Conservation (phyloP, 441 rosid species). For the Melastoma candidum region DNA sequence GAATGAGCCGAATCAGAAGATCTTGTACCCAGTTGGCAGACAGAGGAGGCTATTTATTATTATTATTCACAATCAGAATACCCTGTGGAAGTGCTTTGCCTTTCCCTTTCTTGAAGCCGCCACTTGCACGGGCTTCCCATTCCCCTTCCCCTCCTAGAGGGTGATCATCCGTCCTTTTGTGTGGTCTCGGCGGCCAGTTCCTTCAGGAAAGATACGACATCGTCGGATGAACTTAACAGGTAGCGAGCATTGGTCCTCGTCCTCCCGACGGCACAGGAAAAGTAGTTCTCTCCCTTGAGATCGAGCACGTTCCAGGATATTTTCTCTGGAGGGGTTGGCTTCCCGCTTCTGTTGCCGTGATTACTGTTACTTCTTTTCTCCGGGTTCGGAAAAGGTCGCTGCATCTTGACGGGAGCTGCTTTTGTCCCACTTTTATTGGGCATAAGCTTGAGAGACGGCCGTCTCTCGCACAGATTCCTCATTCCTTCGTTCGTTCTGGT, state of each 20-base stretch:
- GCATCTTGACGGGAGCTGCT: slow-evolving; percentile 40
- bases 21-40: too few species aligned
- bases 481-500: slow-evolving; percentile 47
- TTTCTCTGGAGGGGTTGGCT: slow-evolving; percentile 55
- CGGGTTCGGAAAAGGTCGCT: slow-evolving; percentile 34
- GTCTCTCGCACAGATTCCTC: slow-evolving; percentile 45
- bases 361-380: slow-evolving; percentile 36
- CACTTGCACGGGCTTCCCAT: too few species aligned
- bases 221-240: slow-evolving; percentile 63
- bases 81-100: too few species aligned
- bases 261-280: slow-evolving; percentile 96
- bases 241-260: slow-evolving; percentile 82
- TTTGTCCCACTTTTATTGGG: slow-evolving; percentile 51
- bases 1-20: too few species aligned
- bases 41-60: too few species aligned
- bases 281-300: slow-evolving; percentile 93
- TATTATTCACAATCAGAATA: too few species aligned
- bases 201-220: slow-evolving; percentile 65
- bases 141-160: too few species aligned
- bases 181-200: slow-evolving; percentile 33
- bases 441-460: slow-evolving; percentile 45
- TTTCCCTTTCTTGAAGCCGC: too few species aligned
- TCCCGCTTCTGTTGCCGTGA: slow-evolving; percentile 35
- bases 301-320: slow-evolving; percentile 95
- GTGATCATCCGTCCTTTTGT: too few species aligned